phyloP scores from a whole-genome alignment of 805 yeast species.

The Candida gorgasii region DNA sequence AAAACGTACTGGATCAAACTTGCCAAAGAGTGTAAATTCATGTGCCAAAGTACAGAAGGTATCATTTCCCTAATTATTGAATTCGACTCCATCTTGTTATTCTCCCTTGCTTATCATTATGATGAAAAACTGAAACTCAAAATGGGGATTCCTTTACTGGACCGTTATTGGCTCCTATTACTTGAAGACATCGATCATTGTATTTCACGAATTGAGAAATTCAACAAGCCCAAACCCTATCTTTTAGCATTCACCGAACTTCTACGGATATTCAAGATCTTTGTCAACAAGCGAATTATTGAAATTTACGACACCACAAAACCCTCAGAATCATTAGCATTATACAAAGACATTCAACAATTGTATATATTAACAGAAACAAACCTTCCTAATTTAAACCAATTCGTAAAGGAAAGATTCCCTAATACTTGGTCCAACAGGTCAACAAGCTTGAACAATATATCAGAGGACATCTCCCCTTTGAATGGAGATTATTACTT shows the following conservation, averaged over 20 bases:
- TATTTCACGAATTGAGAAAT: slow-evolving; percentile 16
- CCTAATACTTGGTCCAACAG: slow-evolving; percentile 13
- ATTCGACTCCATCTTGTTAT: slow-evolving; percentile 29
- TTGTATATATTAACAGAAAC: slow-evolving; percentile 7
- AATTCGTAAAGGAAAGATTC: slow-evolving; percentile 12
- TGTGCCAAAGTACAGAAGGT: slow-evolving; percentile 19
- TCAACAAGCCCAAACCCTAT: slow-evolving; percentile 7
- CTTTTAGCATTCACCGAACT: slow-evolving; percentile 18
- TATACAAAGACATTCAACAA: slow-evolving; percentile 7
- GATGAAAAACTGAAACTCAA: slow-evolving; percentile 32
- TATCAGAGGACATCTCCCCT: slow-evolving; percentile 1
- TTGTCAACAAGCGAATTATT: slow-evolving; percentile 33
- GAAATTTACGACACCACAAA: slow-evolving; percentile 22
- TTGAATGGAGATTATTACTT: slow-evolving; percentile 24
- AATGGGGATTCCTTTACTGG: slow-evolving; percentile 28
- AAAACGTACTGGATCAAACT: slow-evolving; percentile 22
- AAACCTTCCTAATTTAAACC: slow-evolving; percentile 12
- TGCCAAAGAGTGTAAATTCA: slow-evolving; percentile 21
- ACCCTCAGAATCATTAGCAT: not conserved
- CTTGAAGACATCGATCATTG: slow-evolving; percentile 21
- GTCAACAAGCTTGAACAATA: slow-evolving; percentile 1
- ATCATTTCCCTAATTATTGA: slow-evolving; percentile 24
- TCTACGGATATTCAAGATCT: slow-evolving; percentile 29
- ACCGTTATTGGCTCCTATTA: slow-evolving; percentile 29
- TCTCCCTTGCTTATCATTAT: slow-evolving; percentile 29